Evolutionary conservation across 306 rosid genomes (phyloP), one percentile per base, ranked within the genome.

Genomic region (Dalbergia cultrata): DNA sequence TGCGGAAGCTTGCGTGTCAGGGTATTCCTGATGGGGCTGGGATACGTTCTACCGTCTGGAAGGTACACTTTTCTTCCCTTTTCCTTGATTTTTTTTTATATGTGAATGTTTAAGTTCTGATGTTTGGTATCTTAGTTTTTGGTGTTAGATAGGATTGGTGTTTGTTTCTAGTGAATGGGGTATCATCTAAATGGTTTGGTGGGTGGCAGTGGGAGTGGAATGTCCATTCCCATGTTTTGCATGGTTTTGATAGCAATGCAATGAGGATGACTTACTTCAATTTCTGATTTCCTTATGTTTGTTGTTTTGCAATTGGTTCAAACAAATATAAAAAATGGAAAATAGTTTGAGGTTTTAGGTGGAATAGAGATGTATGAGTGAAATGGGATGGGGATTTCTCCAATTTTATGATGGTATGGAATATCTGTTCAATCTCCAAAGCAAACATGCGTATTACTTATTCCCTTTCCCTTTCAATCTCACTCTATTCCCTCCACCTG

Each of bases 21-120:
- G 99, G 99, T 60, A 83, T 96, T 17, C 95, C 98, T 39, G 99
- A 96, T 80, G 90, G 93, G 64, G 87, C 94, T 73, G 97, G 99
- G 58, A 88, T 96, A 71, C 99, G 99, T 67, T 88, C 98, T 52
- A 89, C 97, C 0, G 97, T 89, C 47, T 96, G 99, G 99, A 96
- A 96, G 98, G 99, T 90, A 53, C 12, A 69, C 16, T 22, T 70
- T 14, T 19, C 3, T 5, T 50, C 65, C 7, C 8, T 44, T 74
- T 59, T 66, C 57, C 1, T 11, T 47, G 47, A 9, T 11, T 66
- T 33, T 34, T 12, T 26, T 7, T 26, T 26, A 26, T 26, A 14
- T 39, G n/a, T 1, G 13, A 47, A 13, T 12, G 73, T 72, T 4
- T 52, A 10, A 8, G 11, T 39, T 21, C 13, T 39, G 31, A 4